Base-by-base conservation (phyloP, 108 stramenopile species). In the Skeletonema marinoi region DNA sequence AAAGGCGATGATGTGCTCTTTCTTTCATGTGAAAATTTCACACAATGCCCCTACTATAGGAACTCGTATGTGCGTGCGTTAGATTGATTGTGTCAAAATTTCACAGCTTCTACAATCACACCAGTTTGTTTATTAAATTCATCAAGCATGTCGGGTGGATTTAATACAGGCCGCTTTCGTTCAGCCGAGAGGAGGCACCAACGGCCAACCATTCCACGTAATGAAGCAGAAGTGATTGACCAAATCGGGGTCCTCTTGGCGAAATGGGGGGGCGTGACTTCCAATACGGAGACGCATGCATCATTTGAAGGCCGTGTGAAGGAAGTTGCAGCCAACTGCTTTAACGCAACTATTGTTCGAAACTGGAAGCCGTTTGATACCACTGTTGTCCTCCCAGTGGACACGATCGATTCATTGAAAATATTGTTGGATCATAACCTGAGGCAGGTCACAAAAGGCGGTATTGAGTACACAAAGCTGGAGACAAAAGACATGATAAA, bases 371-470 rank as follows among this genome's bases (percentile, higher is more conserved):
- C 60, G 4, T 51, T 72, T 19, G 19, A 72, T 61, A 62, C 60
- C 6, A 44, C 71, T 16, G 29, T 62, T 25, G 14, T 25, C 3
- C 13, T 72, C 32, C 71, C 71, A 13, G 25, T 5, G 32, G 30
- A 32, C 33, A 32, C 31, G 41, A 38, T 32, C 17, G 71, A 61
- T 36, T 36, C 71, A 31, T 21, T 72, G 33, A 56, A 38, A 17
- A 19, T 72, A 12, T 60, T 72, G 60, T 39, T 72, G 32, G 9
- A 44, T 14, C 71, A 72, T 61, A 61, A 25, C 9, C 10, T 72
- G 19, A 29, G 30, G 21, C 71, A 72, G 59, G 71, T 44, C 3
- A 72, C 60, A 1, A 72, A 72, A 32, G 71, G 39, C 42, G 60
- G 60, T 8, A 44, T 54, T 6, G 38, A 60, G 17, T 2, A 16